Evolutionary conservation across 257 asterid species (phyloP).

Genomic region (Striga asiatica): DNA sequence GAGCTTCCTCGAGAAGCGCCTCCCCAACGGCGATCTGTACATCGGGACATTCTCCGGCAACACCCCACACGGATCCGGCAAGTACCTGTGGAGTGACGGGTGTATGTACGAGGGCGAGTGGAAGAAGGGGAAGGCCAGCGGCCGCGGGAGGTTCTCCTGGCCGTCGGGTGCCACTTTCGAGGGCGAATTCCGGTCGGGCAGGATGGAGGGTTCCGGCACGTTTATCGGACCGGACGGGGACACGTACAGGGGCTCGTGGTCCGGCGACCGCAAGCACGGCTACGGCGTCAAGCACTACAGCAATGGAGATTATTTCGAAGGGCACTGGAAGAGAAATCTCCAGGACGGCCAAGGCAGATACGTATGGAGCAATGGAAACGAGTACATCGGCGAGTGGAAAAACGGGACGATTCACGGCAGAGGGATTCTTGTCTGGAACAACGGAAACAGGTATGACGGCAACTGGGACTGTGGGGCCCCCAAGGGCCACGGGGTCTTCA

Average conservation of each 20-base stretch:
- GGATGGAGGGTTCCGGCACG: constrained; percentile 65
- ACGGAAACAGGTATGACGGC: constrained; percentile 73
- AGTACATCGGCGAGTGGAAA: constrained; percentile 83
- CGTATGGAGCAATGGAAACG: constrained; percentile 71
- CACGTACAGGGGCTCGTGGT: constrained; percentile 46
- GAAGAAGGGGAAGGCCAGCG: constrained; percentile 53
- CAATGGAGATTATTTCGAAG: constrained; percentile 65
- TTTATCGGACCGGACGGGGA: constrained; percentile 82
- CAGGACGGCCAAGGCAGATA: constrained; percentile 82
- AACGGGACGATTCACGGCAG: constrained; percentile 59
- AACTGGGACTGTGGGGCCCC: constrained; percentile 82
- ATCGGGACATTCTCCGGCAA: constrained; percentile 61
- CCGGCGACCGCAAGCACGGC: constrained; percentile 56
- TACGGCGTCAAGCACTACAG: constrained; percentile 49
- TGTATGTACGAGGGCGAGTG: constrained; percentile 75
- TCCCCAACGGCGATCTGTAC: constrained; percentile 58
- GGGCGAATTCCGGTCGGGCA: constrained; percentile 76
- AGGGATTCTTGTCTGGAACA: constrained; percentile 74
- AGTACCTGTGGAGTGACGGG: constrained; percentile 77
- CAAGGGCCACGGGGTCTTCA: constrained; percentile 68
- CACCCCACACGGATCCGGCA: constrained; percentile 65
- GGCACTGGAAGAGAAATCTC: no score
- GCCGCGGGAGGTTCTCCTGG: constrained; percentile 81
- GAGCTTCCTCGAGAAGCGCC: constrained; percentile 46
- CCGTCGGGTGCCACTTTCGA: constrained; percentile 80